Conservation (phyloP, 192 early-diverging fungal species). For the Globomyces pollinis-pini region DNA sequence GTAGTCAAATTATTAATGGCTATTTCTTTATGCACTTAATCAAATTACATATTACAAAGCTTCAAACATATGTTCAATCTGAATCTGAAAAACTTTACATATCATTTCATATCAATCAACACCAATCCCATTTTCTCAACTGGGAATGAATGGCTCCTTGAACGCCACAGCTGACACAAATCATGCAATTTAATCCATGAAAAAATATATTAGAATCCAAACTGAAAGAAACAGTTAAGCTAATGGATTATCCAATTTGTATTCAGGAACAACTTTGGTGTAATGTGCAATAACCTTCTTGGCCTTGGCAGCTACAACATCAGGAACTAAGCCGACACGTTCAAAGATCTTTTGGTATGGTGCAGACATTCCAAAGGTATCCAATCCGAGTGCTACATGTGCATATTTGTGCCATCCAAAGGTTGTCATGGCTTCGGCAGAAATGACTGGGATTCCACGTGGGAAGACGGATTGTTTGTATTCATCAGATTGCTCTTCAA, state of each 20-base stretch:
- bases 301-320: conserved; percentile 66
- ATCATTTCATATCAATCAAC: no score
- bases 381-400: conserved; percentile 81
- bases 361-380: conserved; percentile 80
- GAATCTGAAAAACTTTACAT: no score
- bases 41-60: no score
- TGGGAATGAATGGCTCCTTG: no score
- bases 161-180: no score
- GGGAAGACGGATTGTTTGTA: conserved; percentile 79
- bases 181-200: no score
- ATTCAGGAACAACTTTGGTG: conserved; percentile 34
- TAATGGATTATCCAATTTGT: conserved; percentile 7
- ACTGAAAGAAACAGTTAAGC: not conserved
- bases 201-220: no score
- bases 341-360: conserved; percentile 77
- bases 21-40: no score
- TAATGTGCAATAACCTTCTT: conserved; percentile 71
- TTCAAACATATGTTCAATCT: no score
- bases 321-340: conserved; percentile 75
- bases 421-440: conserved; percentile 78
- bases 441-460: conserved; percentile 71
- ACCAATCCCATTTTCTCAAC: no score
- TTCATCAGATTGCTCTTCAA: conserved; percentile 71
- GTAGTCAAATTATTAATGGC: no score
- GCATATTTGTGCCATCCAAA: conserved; percentile 91